Percentiles rank a stretch among this genome's conserved stretches.
Conservation (phyloP, 73 alveolate species). For the Paramecium tetraurelia region DNA sequence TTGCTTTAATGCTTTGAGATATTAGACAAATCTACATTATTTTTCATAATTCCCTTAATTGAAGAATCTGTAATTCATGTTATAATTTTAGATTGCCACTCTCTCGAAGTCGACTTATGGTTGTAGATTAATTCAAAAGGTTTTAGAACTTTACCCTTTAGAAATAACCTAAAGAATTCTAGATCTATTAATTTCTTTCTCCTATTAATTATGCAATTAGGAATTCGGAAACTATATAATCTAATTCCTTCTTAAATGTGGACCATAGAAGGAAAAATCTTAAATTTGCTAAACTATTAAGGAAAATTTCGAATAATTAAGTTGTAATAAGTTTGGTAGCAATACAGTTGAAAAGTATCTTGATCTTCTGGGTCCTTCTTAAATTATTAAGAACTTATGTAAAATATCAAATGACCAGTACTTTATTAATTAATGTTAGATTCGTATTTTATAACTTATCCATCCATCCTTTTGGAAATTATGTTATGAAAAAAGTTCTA, state of each 20-base stretch:
- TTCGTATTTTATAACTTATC: constrained; percentile 16
- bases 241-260: background rate
- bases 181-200: background rate
- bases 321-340: constrained; percentile 44
- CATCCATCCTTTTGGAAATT: constrained; percentile 32
- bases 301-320: constrained; percentile 28
- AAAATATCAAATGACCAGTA: background rate
- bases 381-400: background rate
- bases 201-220: background rate
- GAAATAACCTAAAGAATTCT: background rate
- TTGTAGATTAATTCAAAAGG: constrained; percentile 9
- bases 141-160: background rate
- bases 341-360: constrained; percentile 41
- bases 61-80: background rate
- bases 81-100: background rate
- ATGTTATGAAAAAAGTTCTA: constrained; percentile 41
- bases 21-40: background rate
- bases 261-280: constrained; percentile 20
- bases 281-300: background rate
- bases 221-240: constrained; percentile 44
- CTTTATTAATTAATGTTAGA: background rate
- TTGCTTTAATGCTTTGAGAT: background rate
- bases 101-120: constrained; percentile 28
- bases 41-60: background rate
- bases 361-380: background rate